Evolutionary conservation across 768 basidiomycete genomes (phyloP).

Genomic region (Coprinopsis cinerea): DNA sequence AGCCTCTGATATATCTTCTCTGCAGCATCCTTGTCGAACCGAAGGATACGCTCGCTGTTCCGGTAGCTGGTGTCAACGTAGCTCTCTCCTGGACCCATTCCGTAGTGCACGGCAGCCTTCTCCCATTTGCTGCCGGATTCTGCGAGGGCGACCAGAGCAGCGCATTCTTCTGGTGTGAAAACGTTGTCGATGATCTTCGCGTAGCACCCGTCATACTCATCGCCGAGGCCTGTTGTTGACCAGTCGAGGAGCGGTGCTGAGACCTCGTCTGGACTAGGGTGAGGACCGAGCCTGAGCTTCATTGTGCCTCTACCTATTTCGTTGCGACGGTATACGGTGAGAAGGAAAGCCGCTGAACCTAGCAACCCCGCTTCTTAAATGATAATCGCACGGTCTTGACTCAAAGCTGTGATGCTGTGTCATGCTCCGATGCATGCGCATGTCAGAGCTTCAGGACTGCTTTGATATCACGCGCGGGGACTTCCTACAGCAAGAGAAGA

Average conservation of each 20-base stretch:
- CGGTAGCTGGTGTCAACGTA: constrained; percentile 33
- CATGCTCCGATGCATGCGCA: too few relatives aligned
- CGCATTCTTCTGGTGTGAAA: constrained; percentile 37
- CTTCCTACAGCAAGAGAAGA: too few relatives aligned
- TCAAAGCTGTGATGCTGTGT: too few relatives aligned
- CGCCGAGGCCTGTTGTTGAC: constrained; percentile 27
- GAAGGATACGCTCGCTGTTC: constrained; percentile 34
- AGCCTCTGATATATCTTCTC: constrained; percentile 30
- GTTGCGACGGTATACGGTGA: too few relatives aligned
- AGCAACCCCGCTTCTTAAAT: too few relatives aligned
- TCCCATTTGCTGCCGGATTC: constrained; percentile 30
- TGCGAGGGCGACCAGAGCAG: constrained; percentile 30
- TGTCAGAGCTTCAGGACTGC: too few relatives aligned
- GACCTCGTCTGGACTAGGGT: not conserved
- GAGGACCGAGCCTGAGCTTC: too few relatives aligned
- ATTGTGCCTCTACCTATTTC: too few relatives aligned
- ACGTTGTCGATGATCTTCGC: constrained; percentile 38
- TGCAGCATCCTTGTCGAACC: constrained; percentile 29
- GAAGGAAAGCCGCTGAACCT: too few relatives aligned
- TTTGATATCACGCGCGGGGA: too few relatives aligned
- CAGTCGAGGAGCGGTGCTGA: constrained; percentile 31
- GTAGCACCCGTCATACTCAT: constrained; percentile 30
- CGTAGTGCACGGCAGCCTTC: constrained; percentile 30
- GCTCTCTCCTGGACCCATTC: constrained; percentile 20
- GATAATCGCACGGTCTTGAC: too few relatives aligned